A percentile compares a stretch with the other conserved stretches of the same genome.
phyloP scores from a whole-genome alignment of 202 grass and related monocot genomes.

The Setaria italica region DNA sequence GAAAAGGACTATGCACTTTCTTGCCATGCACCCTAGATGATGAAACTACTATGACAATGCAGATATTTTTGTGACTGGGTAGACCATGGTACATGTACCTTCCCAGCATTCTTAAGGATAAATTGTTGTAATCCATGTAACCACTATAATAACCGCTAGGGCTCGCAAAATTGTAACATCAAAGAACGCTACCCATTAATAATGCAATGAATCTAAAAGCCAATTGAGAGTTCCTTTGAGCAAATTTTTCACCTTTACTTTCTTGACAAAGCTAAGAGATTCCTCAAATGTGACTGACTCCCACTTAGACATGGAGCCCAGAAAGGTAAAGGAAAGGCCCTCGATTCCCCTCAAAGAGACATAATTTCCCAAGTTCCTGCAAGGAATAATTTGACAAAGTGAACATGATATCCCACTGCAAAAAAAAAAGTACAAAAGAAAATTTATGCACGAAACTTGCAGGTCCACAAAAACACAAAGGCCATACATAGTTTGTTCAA shows the following conservation, averaged over 20 bases:
- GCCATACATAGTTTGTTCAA: background rate
- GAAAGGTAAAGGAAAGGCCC: slow-evolving; percentile 7
- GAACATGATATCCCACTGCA: slow-evolving; percentile 17
- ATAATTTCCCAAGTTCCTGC: slow-evolving; percentile 28
- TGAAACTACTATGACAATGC: slow-evolving; percentile 10
- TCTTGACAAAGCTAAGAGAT: slow-evolving; percentile 84
- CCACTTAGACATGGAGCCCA: slow-evolving; percentile 57
- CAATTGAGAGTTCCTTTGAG: slow-evolving; percentile 21
- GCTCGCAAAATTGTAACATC: background rate
- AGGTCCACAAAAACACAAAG: background rate
- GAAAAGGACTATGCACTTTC: slow-evolving; percentile 37
- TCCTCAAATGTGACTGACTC: slow-evolving; percentile 79
- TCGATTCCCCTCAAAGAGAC: slow-evolving; percentile 36
- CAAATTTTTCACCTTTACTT: slow-evolving; percentile 69
- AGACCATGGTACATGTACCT: background rate
- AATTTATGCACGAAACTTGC: slow-evolving; percentile 9
- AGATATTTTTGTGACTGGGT: background rate
- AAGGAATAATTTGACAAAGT: slow-evolving; percentile 30
- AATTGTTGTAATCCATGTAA: background rate
- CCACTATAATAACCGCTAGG: background rate
- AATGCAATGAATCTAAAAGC: background rate
- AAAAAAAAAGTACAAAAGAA: slow-evolving; percentile 1
- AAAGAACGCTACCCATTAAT: background rate
- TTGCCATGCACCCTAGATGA: slow-evolving; percentile 34
- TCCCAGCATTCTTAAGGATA: background rate